Conservation (phyloP, 192 early-diverging fungal species). For the Coemansia sp. region DNA sequence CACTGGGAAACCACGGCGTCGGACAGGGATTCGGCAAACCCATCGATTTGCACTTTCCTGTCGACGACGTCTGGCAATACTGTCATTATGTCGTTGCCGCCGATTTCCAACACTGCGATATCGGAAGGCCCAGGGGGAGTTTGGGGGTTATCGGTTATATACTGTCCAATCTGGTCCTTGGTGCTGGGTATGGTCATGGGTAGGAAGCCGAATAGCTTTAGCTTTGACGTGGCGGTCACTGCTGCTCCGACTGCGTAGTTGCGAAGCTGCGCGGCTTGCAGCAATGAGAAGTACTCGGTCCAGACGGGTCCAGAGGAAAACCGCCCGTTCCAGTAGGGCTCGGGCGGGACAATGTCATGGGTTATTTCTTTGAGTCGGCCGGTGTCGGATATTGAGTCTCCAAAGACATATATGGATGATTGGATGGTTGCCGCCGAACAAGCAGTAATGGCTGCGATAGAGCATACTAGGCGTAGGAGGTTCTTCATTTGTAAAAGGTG, state of each 20-base stretch:
- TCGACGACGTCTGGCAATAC: conserved; percentile 4
- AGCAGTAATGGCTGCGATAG: neutral
- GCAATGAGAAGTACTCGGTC: conserved; percentile 13
- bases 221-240: neutral
- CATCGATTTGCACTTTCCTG: neutral
- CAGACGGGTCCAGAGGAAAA: conserved; percentile 20
- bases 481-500: neutral
- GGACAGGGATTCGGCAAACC: conserved; percentile 9
- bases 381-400: conserved; percentile 22
- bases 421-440: neutral
- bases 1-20: conserved; percentile 9
- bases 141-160: neutral
- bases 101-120: conserved; percentile 15
- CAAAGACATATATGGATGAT: conserved; percentile 14
- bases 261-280: neutral
- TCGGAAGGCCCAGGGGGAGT: neutral
- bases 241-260: conserved; percentile 8
- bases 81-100: conserved; percentile 13
- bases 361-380: conserved; percentile 10
- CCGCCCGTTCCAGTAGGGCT: conserved; percentile 23
- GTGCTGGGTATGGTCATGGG: conserved; percentile 16
- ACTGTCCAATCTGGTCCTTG: conserved; percentile 10
- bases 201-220: conserved; percentile 8
- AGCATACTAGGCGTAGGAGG: neutral
- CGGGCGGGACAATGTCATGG: conserved; percentile 4